Evolutionary conservation across 2,329 filamentous ascomycete genomes (phyloP).

Genomic region (Aspergillus flavus): DNA sequence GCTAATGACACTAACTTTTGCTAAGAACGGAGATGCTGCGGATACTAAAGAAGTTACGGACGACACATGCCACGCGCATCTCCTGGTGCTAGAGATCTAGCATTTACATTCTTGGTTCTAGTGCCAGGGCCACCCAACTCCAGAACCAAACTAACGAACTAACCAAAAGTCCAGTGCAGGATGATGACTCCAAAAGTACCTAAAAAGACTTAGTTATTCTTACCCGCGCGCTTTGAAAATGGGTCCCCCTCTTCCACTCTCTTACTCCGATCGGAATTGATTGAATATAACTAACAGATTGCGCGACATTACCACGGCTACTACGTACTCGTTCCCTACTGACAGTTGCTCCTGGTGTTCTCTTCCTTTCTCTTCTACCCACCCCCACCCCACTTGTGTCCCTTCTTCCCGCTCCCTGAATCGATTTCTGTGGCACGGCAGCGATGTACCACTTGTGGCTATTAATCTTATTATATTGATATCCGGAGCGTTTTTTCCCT

Average conservation of each 20-base stretch:
- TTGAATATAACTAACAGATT: conserved; percentile 25
- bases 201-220: conserved; percentile 8
- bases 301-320: conserved; percentile 16
- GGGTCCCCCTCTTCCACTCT: conserved; percentile 10
- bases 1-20: conserved; percentile 11
- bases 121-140: conserved; percentile 14
- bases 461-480: conserved; percentile 7
- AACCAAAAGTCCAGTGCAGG: conserved; percentile 17
- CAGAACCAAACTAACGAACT: neutral
- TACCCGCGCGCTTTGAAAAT: conserved; percentile 12
- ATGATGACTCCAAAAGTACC: conserved; percentile 18
- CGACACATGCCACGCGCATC: conserved; percentile 2
- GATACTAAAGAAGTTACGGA: neutral
- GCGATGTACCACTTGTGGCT: conserved; percentile 21
- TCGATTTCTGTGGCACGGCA: conserved; percentile 22
- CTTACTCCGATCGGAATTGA: conserved; percentile 20
- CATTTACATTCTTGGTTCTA: conserved; percentile 2
- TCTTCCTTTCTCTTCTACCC: neutral
- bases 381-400: conserved; percentile 7
- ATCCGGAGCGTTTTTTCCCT: conserved; percentile 7
- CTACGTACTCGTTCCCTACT: conserved; percentile 7
- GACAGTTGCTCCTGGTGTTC: conserved; percentile 5
- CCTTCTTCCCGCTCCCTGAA: conserved; percentile 3
- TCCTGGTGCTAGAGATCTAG: neutral
- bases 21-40: conserved; percentile 3